Evolutionary conservation across 371 early-diverging fungal genomes (phyloP), one percentile per base, ranked within the genome.

Genomic region (Umbelopsis sp.): DNA sequence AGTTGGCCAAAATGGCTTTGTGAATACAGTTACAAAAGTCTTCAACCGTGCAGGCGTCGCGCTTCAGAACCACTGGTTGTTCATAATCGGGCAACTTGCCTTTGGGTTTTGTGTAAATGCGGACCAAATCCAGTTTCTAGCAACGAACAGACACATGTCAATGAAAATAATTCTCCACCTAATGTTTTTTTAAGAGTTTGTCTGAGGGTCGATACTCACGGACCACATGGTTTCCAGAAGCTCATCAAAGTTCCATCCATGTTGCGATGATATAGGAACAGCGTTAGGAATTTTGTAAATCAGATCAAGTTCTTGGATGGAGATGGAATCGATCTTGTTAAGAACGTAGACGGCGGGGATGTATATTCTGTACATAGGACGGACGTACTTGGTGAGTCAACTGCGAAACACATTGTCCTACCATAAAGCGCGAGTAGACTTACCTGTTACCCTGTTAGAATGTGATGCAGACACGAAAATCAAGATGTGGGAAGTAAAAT

Each of bases 221-320:
- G 93, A 81, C 98, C 98, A 98, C 91, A 96, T 96, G 79, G 91
- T 96, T 57, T 95, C 95, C 69, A 99, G 78, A 71, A 99, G 80
- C 70, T 97, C 97, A 79, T 99, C 99, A 90, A 99, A 98, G 80
- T 97, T 97, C 99, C 99, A 99, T 73, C 92, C 98, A 74, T 98
- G 96, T 78, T 99, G 95, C 14, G 99, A 93, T 70, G 94, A 95
- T 71, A 99, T 92, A 53, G 99, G 99, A 44, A 99, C 94, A 41
- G 97, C 94, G 76, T 99, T 97, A 9, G 99, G 99, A 76, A 99
- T 97, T 86, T 95, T 94, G 87, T 95, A 96, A 53, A 99, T 89
- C 51, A 99, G 83, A 63, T 95, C 95, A 57, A 97, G 80, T 78
- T 97, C 99, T 80, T 98, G 93, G 63, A 93, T 92, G 41, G 93